Conservation (phyloP, 2,329 filamentous ascomycete species). For the Diaporthe capsici region DNA sequence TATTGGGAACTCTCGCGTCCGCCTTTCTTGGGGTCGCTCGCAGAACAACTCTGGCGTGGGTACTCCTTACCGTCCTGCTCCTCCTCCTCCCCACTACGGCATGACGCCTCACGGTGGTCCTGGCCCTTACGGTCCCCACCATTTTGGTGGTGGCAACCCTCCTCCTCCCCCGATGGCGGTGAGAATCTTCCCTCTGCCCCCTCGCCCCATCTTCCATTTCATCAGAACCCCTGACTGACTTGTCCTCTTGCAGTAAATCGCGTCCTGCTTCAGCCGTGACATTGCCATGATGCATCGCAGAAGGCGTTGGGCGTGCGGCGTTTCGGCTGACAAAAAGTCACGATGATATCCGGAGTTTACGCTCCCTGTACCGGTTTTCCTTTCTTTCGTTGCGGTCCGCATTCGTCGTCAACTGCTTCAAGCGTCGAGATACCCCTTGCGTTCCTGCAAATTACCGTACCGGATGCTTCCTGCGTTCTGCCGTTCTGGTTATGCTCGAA, state of each 20-base stretch:
- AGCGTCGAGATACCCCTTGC: slow-evolving; percentile 39
- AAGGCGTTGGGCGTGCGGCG: slow-evolving; percentile 43
- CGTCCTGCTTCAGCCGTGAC: slow-evolving; percentile 39
- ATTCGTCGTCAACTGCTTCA: slow-evolving; percentile 39
- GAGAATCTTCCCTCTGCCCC: slow-evolving; percentile 36
- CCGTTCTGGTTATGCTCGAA: slow-evolving; percentile 32
- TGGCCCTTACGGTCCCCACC: slow-evolving; percentile 61
- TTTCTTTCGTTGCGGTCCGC: slow-evolving; percentile 41
- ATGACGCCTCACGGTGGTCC: slow-evolving; percentile 57
- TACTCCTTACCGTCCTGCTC: slow-evolving; percentile 95
- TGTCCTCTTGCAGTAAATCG: slow-evolving; percentile 31
- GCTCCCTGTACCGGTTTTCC: slow-evolving; percentile 39
- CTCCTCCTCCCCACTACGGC: slow-evolving; percentile 71
- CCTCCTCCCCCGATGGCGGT: slow-evolving; percentile 42
- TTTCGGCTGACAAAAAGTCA: slow-evolving; percentile 43
- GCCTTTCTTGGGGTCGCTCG: slow-evolving; percentile 95
- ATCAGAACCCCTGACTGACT: slow-evolving; percentile 16
- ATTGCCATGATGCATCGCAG: slow-evolving; percentile 43
- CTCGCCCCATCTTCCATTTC: slow-evolving; percentile 3
- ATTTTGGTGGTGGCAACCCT: slow-evolving; percentile 57
- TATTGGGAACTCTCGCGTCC: slow-evolving; percentile 97
- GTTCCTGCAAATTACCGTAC: slow-evolving; percentile 36
- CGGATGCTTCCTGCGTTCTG: slow-evolving; percentile 29
- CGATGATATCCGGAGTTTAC: slow-evolving; percentile 41
- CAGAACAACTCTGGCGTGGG: slow-evolving; percentile 99